These are phyloP conservation scores for Aspergillus nomiae DNA, from an alignment of 2,329 filamentous ascomycete species.

Conservation along the genomic window DNA sequence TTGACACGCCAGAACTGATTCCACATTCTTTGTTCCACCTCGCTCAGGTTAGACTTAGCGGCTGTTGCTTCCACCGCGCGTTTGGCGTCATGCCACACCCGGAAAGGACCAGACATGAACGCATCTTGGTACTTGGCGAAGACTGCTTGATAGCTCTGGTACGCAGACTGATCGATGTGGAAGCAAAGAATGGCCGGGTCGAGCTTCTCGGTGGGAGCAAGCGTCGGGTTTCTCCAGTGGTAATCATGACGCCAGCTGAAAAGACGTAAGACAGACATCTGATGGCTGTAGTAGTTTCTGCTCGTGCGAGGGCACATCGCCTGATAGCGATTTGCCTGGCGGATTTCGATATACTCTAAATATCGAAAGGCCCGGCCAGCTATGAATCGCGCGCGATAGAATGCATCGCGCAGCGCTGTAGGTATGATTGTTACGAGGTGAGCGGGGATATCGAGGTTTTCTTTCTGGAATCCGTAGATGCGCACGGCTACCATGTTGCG, in stretches of 20 bases:
- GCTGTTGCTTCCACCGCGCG: constrained; percentile 15
- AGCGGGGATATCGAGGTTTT: constrained; percentile 16
- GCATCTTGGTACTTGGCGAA: constrained; percentile 10
- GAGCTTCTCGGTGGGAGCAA: constrained; percentile 29
- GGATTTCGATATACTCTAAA: constrained; percentile 20
- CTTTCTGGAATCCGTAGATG: constrained; percentile 12
- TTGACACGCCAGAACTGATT: constrained; percentile 25
- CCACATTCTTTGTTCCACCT: constrained; percentile 22
- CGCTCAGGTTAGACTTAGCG: constrained; percentile 8
- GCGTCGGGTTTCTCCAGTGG: constrained; percentile 15
- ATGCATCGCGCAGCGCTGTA: constrained; percentile 7
- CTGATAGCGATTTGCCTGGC: constrained; percentile 23
- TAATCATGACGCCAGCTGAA: constrained; percentile 24
- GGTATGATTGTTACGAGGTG: constrained; percentile 16
- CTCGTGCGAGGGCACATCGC: constrained; percentile 26
- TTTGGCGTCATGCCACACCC: constrained; percentile 19
- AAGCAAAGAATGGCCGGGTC: constrained; percentile 26
- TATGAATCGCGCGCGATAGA: constrained; percentile 16
- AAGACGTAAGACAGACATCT: constrained; percentile 28
- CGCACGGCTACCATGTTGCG: neutral
- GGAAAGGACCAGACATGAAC: constrained; percentile 17
- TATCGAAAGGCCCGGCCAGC: constrained; percentile 18
- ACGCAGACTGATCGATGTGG: constrained; percentile 24
- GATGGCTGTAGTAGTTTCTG: constrained; percentile 16
- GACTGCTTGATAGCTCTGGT: constrained; percentile 13